Evolutionary conservation across 2,329 filamentous ascomycete genomes (phyloP).

Genomic region (Diaporthe batatas): DNA sequence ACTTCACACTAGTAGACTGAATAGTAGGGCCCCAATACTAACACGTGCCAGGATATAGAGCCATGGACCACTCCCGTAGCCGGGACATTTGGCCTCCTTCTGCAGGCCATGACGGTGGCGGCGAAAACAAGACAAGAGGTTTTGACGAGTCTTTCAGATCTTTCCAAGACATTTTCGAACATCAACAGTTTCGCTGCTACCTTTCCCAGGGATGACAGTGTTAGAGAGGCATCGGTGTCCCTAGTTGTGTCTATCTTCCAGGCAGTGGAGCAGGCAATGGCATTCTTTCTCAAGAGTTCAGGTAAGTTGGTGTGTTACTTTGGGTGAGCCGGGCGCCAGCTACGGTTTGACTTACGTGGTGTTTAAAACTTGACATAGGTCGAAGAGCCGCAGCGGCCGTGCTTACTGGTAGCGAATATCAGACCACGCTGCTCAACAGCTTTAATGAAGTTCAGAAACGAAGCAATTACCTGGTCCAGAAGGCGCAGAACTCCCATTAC

Average conservation of each 20-base stretch:
- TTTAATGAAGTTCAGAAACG: slow-evolving; percentile 6
- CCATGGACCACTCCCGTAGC: not conserved
- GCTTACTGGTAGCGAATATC: not conserved
- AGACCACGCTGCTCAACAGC: not conserved
- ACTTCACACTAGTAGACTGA: too few relatives aligned
- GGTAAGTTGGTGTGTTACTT: too few relatives aligned
- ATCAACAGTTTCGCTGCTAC: slow-evolving; percentile 1
- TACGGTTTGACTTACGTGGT: too few relatives aligned
- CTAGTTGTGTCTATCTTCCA: not conserved
- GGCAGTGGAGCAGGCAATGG: not conserved
- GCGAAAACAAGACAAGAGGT: not conserved
- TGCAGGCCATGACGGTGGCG: not conserved
- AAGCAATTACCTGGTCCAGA: not conserved
- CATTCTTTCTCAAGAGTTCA: not conserved
- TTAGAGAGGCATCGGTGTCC: not conserved
- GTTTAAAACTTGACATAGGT: not conserved
- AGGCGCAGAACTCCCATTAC: slow-evolving; percentile 5
- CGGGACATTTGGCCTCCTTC: not conserved
- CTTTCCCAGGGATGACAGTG: not conserved
- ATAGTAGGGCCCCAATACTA: too few relatives aligned
- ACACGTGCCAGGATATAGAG: too few relatives aligned
- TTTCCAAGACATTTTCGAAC: not conserved
- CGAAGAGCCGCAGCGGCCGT: not conserved
- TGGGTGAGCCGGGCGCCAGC: too few relatives aligned
- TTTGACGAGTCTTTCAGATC: not conserved